These are phyloP conservation scores for Tolypocladium inflatum DNA, from an alignment of 2,329 filamentous ascomycete genomes.

Conservation along the genomic window DNA sequence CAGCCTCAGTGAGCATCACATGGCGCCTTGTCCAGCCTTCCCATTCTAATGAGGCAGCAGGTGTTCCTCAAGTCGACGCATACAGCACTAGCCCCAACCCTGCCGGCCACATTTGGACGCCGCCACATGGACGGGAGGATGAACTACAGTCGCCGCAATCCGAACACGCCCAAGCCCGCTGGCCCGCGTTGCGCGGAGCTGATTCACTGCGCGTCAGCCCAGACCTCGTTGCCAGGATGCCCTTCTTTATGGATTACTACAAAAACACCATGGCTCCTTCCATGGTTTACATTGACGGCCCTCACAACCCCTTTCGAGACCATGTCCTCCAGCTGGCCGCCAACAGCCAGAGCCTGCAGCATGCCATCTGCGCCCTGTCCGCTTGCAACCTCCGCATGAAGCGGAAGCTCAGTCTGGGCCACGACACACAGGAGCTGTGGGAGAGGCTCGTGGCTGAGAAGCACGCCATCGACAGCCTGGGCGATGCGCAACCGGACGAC, in stretches of 20 bases:
- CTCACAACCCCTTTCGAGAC: slow-evolving; percentile 75
- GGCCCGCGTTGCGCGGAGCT: slow-evolving; percentile 36
- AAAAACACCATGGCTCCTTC: slow-evolving; percentile 85
- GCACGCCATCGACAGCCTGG: slow-evolving; percentile 31
- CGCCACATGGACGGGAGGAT: slow-evolving; percentile 29
- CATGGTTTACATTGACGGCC: slow-evolving; percentile 83
- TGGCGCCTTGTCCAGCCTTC: slow-evolving; percentile 23
- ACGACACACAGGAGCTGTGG: slow-evolving; percentile 41
- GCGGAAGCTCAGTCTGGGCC: slow-evolving; percentile 53
- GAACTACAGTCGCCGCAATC: slow-evolving; percentile 33
- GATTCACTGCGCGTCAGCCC: slow-evolving; percentile 43
- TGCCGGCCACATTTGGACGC: slow-evolving; percentile 36
- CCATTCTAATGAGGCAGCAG: slow-evolving; percentile 29
- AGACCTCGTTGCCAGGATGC: slow-evolving; percentile 66
- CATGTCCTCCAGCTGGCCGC: slow-evolving; percentile 72
- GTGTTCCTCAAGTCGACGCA: slow-evolving; percentile 42
- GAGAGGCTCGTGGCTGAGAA: slow-evolving; percentile 39
- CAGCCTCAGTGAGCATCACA: slow-evolving; percentile 39
- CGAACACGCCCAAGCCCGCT: slow-evolving; percentile 36
- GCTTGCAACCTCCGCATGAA: slow-evolving; percentile 88
- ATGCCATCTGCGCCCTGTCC: slow-evolving; percentile 82
- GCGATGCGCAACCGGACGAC: slow-evolving; percentile 44
- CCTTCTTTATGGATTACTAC: slow-evolving; percentile 89
- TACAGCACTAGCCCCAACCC: slow-evolving; percentile 42
- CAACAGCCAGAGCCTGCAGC: slow-evolving; percentile 74